phyloP scores from a whole-genome alignment of 768 basidiomycete species.

The Suillus bovinus region DNA sequence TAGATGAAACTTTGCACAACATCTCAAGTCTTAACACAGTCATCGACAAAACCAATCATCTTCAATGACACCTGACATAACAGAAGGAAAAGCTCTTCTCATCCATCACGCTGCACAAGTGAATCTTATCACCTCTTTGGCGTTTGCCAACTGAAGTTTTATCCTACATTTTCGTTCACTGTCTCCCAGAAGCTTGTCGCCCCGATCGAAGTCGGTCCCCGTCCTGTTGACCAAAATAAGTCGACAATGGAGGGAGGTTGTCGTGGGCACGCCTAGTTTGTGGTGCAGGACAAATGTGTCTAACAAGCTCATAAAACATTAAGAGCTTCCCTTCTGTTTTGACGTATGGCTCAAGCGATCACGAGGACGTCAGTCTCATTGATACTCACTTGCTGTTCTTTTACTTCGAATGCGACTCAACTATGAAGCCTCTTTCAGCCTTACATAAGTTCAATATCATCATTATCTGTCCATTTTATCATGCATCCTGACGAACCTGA shows the following conservation, averaged over 20 bases:
- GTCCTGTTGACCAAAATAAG: slow-evolving; percentile 42
- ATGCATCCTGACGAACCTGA: neutral
- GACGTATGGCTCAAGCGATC: slow-evolving; percentile 13
- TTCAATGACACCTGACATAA: slow-evolving; percentile 16
- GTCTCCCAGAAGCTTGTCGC: slow-evolving; percentile 31
- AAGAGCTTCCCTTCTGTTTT: neutral
- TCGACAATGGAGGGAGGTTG: slow-evolving; percentile 42
- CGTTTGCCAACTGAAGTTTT: slow-evolving; percentile 46
- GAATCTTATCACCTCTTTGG: slow-evolving; percentile 32
- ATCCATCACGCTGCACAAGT: slow-evolving; percentile 13
- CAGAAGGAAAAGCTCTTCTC: slow-evolving; percentile 8
- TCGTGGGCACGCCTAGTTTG: slow-evolving; percentile 40
- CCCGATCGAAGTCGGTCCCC: slow-evolving; percentile 25
- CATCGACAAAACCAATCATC: slow-evolving; percentile 13
- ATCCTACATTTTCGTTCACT: slow-evolving; percentile 46
- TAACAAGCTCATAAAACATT: no score
- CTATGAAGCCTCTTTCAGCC: slow-evolving; percentile 18
- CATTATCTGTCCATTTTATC: slow-evolving; percentile 2
- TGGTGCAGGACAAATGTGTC: slow-evolving; percentile 34
- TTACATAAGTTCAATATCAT: slow-evolving; percentile 15
- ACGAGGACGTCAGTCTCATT: slow-evolving; percentile 11
- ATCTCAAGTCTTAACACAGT: slow-evolving; percentile 2
- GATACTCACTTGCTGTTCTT: neutral
- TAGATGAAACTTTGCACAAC: neutral
- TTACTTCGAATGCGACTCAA: neutral